These are phyloP conservation scores for Dendrobium huoshanense DNA, from an alignment of 106 monocot species.

Conservation along the genomic window DNA sequence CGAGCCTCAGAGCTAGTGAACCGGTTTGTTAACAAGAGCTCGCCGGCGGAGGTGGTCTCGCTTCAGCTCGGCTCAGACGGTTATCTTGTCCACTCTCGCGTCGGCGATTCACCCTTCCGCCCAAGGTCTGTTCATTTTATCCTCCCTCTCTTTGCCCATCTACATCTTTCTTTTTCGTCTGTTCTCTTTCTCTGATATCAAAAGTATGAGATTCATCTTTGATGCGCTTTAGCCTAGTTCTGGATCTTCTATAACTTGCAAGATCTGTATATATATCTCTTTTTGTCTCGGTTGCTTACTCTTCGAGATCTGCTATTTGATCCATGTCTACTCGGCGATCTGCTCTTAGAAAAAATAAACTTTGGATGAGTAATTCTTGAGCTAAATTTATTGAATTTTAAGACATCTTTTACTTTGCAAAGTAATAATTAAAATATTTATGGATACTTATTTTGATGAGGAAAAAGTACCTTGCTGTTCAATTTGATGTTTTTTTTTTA, in stretches of 20 bases:
- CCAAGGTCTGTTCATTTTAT: conserved; percentile 42
- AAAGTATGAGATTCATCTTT: not conserved
- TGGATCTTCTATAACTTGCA: too few species aligned
- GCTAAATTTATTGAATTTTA: too few species aligned
- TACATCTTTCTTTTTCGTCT: too few species aligned
- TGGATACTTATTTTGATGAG: too few species aligned
- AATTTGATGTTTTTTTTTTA: too few species aligned
- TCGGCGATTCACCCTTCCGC: conserved; percentile 41
- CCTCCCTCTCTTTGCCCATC: not conserved
- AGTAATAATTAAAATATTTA: too few species aligned
- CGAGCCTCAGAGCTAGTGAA: conserved; percentile 58
- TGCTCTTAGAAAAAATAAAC: not conserved
- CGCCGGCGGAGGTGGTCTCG: conserved; percentile 38
- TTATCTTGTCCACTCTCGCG: conserved; percentile 63
- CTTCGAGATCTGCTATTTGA: not conserved
- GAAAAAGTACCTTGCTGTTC: too few species aligned
- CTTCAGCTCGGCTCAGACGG: conserved; percentile 45
- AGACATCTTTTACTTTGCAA: too few species aligned
- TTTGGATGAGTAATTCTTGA: too few species aligned
- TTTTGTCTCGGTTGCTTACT: not conserved
- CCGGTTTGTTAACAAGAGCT: conserved; percentile 25
- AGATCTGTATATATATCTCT: not conserved
- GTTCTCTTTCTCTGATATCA: not conserved
- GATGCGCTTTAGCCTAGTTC: not conserved
- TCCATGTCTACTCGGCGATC: not conserved